These are phyloP conservation scores for Euclidium syriacum DNA, from an alignment of 345 rosid genomes.

Conservation along the genomic window DNA sequence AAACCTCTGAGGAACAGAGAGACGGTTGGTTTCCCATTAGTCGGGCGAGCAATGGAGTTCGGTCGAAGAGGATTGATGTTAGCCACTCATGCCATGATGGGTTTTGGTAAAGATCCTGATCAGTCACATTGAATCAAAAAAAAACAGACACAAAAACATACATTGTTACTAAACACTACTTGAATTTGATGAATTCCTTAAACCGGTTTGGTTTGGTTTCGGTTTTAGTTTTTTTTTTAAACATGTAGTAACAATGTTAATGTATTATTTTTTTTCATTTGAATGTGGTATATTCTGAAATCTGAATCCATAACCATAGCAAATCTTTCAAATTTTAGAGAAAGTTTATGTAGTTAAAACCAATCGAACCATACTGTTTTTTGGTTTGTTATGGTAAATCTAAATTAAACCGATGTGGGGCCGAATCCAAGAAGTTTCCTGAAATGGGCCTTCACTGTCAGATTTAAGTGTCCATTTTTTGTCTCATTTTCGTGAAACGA, in stretches of 20 bases:
- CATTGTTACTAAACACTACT: not conserved
- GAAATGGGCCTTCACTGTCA: slow-evolving; percentile 23
- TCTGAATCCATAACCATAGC: not conserved
- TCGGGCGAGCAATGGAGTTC: slow-evolving; percentile 56
- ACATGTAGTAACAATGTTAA: not conserved
- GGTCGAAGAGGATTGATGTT: slow-evolving; percentile 76
- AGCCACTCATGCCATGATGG: slow-evolving; percentile 87
- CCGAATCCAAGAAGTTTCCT: slow-evolving; percentile 14
- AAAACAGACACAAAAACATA: not conserved
- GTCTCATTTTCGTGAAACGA: not conserved
- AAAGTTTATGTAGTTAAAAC: not conserved
- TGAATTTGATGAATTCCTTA: slow-evolving; percentile 1
- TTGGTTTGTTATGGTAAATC: not conserved
- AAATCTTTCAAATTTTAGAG: not conserved
- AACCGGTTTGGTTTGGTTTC: slow-evolving; percentile 8
- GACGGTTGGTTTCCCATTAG: slow-evolving; percentile 46
- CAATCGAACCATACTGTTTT: not conserved
- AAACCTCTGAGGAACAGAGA: slow-evolving; percentile 66
- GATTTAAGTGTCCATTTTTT: not conserved
- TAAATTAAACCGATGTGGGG: not conserved
- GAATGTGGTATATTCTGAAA: too few relatives aligned
- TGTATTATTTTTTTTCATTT: too few relatives aligned
- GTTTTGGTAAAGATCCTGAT: slow-evolving; percentile 79
- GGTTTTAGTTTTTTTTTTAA: not conserved
- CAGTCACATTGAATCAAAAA: not conserved